Percentiles rank a stretch among this genome's conserved stretches.
Evolutionary conservation across 1,284 basidiomycete species (phyloP).

Genomic region (Sporisorium exsertum): DNA sequence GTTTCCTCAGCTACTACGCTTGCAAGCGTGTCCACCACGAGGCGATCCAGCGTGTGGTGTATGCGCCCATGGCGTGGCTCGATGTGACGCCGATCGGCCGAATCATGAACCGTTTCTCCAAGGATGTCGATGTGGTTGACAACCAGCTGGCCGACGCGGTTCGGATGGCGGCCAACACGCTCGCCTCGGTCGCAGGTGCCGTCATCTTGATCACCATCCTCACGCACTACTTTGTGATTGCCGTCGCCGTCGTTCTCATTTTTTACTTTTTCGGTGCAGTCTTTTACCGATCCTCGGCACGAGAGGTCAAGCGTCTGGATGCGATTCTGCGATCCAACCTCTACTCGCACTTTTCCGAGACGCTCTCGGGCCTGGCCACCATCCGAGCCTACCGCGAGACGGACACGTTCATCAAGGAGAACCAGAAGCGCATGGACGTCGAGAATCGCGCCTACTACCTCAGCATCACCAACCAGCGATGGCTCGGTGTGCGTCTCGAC

Average conservation of each 20-base stretch:
- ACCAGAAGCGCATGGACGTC: conserved; percentile 78
- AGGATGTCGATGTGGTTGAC: conserved; percentile 87
- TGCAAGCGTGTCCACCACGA: conserved; percentile 75
- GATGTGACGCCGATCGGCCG: conserved; percentile 85
- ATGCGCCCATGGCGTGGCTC: conserved; percentile 81
- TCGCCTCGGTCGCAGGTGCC: conserved; percentile 73
- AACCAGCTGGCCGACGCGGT: conserved; percentile 73
- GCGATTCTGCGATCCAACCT: conserved; percentile 77
- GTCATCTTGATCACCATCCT: conserved; percentile 78
- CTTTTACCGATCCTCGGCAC: conserved; percentile 88
- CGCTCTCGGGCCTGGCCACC: conserved; percentile 84
- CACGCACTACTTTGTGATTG: conserved; percentile 77
- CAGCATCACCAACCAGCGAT: conserved; percentile 83
- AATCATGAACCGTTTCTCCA: conserved; percentile 82
- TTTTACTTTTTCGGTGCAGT: conserved; percentile 72
- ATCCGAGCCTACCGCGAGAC: conserved; percentile 80
- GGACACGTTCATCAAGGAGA: conserved; percentile 73
- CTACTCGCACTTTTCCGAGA: conserved; percentile 89
- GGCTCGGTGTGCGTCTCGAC: conserved; percentile 79
- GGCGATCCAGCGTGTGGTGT: conserved; percentile 74
- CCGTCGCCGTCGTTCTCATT: conserved; percentile 69
- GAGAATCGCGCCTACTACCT: conserved; percentile 93
- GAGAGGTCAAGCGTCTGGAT: conserved; percentile 86
- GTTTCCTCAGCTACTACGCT: conserved; percentile 78
- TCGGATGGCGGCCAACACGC: conserved; percentile 66